Conservation (phyloP, 192 early-diverging fungal species). For the Linnemannia hyalina region DNA sequence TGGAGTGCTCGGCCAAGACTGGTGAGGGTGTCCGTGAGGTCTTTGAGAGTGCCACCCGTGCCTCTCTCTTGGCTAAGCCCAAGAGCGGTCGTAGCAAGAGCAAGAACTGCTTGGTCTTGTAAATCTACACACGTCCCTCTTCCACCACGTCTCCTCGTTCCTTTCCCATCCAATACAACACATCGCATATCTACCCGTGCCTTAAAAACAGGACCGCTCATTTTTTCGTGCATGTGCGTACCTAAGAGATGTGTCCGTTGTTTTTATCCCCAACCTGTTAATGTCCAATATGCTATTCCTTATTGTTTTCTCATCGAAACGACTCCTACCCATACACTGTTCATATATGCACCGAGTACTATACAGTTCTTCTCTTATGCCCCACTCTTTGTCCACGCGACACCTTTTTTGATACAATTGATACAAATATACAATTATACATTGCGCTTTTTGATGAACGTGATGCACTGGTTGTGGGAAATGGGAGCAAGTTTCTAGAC, state of each 20-base stretch:
- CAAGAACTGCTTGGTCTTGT: conserved; percentile 41
- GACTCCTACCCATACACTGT: not conserved
- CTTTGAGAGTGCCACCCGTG: conserved; percentile 90
- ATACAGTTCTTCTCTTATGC: not conserved
- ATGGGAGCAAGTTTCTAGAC: not conserved
- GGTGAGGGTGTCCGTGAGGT: conserved; percentile 87
- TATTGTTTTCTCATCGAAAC: not conserved
- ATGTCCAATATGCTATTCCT: not conserved
- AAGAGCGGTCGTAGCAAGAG: conserved; percentile 24
- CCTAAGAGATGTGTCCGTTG: not conserved
- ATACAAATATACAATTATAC: not conserved
- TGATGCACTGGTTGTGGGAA: not conserved
- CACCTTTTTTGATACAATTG: not conserved
- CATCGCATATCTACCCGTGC: conserved; percentile 1
- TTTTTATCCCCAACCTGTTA: not conserved
- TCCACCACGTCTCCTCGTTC: not conserved
- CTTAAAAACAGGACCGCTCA: not conserved
- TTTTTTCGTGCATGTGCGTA: not conserved
- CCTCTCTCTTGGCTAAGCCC: conserved; percentile 67
- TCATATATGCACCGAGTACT: not conserved
- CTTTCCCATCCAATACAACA: not conserved
- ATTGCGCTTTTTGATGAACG: not conserved
- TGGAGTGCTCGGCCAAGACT: conserved; percentile 92
- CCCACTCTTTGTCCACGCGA: not conserved
- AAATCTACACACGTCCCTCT: not conserved